Base-by-base conservation (phyloP, 1,284 basidiomycete genomes). In the Xerocomus minutiporus region DNA sequence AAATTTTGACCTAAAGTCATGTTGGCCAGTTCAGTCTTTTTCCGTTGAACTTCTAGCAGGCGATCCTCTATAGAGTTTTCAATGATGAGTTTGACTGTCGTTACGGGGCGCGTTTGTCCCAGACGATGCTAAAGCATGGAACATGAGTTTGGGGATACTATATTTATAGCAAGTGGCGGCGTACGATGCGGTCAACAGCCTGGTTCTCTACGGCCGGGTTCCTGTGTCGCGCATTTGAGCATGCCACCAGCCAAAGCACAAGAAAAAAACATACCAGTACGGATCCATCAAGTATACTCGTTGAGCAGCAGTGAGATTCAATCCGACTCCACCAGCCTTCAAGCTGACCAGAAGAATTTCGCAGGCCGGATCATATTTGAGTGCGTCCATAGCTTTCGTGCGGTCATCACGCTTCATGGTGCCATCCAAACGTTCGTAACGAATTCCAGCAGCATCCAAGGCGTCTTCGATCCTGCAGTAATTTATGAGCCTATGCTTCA, bases 181-280 rank as follows among this genome's bases (percentile, higher is more conserved):
- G 40, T 54, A 85, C 88, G 62, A 96, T 93, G 56, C 95, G 85
- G 76, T 97, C 89, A 50, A 96, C 91, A 23, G 93, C 93, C 71
- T 97, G 94, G 64, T 94, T 93, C 75, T 97, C 94, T 7, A 97
- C 94, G 11, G 93, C 93, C 17, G 95, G 95, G 65, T 97, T 97
- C 92, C 91, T 93, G 63, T 25, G 20, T 20, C 58, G 7, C 26
- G 49, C 52, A 13, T 50, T 59, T 47, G 38, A 53, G 55, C 46
- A 48, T 41, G 40, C 43, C 47, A 26, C 12, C 25, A 44, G 39
- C 26, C 31, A 31, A 51, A 46, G 26, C 4, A 31, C 25, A 35
- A 26, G 53, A 34, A 31, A 0, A 6, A 32, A 62, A 36, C 79
- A 55, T 68, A 88, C 92, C 93, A 97, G 70, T 95, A 96, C 39